Conservation (phyloP, 2,329 filamentous ascomycete genomes). For the Mycocentrospora acerina region DNA sequence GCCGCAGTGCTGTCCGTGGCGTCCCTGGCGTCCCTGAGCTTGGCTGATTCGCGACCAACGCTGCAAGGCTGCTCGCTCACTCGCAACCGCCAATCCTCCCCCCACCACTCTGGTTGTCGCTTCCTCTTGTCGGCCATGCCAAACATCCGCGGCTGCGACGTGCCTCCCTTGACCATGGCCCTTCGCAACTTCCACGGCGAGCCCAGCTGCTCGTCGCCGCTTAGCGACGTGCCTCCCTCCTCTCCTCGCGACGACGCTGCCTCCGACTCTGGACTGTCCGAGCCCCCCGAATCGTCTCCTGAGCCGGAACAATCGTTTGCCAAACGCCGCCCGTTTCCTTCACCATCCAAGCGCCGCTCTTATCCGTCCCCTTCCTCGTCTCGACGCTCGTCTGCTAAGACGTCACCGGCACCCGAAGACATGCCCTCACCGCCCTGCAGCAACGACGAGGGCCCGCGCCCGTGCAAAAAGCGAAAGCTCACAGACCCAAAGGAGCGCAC, state of each 20-base stretch:
- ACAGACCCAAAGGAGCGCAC: slow-evolving; percentile 64
- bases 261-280: slow-evolving; percentile 35
- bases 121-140: slow-evolving; percentile 12
- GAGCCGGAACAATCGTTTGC: slow-evolving; percentile 21
- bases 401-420: slow-evolving; percentile 49
- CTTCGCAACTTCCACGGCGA: slow-evolving; percentile 15
- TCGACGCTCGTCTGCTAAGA: slow-evolving; percentile 48
- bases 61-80: background rate
- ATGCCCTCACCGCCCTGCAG: slow-evolving; percentile 47
- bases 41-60: slow-evolving; percentile 4
- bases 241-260: slow-evolving; percentile 18
- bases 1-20: slow-evolving; percentile 6
- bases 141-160: slow-evolving; percentile 5
- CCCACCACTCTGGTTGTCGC: slow-evolving; percentile 11
- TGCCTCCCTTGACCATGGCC: slow-evolving; percentile 31
- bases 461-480: slow-evolving; percentile 72
- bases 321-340: slow-evolving; percentile 22
- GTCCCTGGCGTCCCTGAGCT: no score
- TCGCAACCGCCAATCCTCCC: slow-evolving; percentile 5
- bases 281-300: slow-evolving; percentile 25
- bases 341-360: slow-evolving; percentile 17
- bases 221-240: slow-evolving; percentile 45
- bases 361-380: slow-evolving; percentile 48
- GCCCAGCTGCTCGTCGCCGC: slow-evolving; percentile 43
- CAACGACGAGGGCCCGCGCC: slow-evolving; percentile 65